Conservation (phyloP, 495 filamentous ascomycete genomes). For the Stereocaulon alpinum region DNA sequence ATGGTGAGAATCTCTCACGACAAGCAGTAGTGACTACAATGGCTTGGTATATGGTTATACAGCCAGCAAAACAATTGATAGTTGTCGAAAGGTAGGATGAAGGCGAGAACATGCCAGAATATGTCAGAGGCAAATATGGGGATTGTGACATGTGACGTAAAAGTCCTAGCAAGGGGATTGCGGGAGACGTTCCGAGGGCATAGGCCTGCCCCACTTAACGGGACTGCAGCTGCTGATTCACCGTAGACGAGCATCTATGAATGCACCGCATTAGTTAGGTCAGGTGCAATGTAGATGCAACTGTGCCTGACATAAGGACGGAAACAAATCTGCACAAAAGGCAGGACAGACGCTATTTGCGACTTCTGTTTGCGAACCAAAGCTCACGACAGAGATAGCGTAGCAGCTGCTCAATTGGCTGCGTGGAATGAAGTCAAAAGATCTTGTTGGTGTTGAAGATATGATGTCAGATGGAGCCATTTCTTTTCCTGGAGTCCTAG, state of each 20-base stretch:
- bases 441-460: neutral
- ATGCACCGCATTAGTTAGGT: neutral
- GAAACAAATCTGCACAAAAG: neutral
- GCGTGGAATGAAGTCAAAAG: neutral
- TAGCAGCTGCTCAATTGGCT: neutral
- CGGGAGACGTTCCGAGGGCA: constrained; percentile 1
- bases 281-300: neutral
- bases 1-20: too few species aligned
- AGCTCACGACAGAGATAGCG: neutral
- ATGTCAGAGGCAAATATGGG: neutral
- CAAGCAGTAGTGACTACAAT: too few species aligned
- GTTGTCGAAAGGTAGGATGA: neutral
- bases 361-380: neutral
- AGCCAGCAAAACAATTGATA: too few species aligned
- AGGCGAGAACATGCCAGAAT: neutral
- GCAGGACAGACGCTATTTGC: neutral
- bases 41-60: too few species aligned
- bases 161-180: neutral
- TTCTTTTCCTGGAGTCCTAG: neutral
- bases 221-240: neutral
- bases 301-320: neutral
- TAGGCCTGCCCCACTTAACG: constrained; percentile 1
- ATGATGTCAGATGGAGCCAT: neutral
- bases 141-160: constrained; percentile 7
- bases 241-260: neutral